A percentile compares a stretch with the other conserved stretches of the same genome.
Evolutionary conservation across 805 yeast species (phyloP).

Genomic region (Saccharomycopsis capsularis): DNA sequence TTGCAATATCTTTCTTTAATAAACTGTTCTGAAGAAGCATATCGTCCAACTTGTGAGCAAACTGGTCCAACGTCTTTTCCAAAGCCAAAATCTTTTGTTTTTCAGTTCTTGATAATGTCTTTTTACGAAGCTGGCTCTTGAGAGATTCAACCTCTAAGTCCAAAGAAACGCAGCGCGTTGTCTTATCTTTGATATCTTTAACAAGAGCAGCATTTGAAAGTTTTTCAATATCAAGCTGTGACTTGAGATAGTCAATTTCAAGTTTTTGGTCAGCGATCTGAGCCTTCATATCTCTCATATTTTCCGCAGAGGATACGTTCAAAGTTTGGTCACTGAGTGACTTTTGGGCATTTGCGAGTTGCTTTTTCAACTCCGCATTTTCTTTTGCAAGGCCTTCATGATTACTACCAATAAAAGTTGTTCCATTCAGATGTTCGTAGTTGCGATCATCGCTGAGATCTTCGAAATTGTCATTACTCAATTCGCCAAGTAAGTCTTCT

Average conservation of each 20-base stretch:
- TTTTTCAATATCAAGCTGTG: constrained; percentile 19
- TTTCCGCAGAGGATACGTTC: background rate
- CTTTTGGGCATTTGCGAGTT: background rate
- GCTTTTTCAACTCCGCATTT: constrained; percentile 2
- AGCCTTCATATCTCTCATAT: background rate
- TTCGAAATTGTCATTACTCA: background rate
- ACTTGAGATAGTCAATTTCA: constrained; percentile 14
- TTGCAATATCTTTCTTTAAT: constrained; percentile 47
- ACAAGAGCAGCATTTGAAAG: constrained; percentile 20
- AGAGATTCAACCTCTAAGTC: constrained; percentile 37
- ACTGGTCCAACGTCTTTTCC: constrained; percentile 51
- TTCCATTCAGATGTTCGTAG: background rate
- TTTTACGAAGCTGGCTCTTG: constrained; percentile 29
- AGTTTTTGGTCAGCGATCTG: constrained; percentile 1
- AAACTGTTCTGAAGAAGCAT: constrained; percentile 55
- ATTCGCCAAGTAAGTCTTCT: background rate
- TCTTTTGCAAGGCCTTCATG: constrained; percentile 1
- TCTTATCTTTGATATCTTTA: constrained; percentile 26
- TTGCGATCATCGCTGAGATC: constrained; percentile 2
- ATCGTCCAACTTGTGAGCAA: constrained; percentile 53
- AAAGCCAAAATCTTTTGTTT: constrained; percentile 46
- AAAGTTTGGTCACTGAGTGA: background rate
- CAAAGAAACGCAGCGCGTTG: constrained; percentile 27
- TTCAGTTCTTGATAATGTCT: constrained; percentile 29
- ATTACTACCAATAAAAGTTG: background rate